These are phyloP conservation scores for Guillardia theta DNA, from an alignment of 78 protist genomes.

Conservation along the genomic window DNA sequence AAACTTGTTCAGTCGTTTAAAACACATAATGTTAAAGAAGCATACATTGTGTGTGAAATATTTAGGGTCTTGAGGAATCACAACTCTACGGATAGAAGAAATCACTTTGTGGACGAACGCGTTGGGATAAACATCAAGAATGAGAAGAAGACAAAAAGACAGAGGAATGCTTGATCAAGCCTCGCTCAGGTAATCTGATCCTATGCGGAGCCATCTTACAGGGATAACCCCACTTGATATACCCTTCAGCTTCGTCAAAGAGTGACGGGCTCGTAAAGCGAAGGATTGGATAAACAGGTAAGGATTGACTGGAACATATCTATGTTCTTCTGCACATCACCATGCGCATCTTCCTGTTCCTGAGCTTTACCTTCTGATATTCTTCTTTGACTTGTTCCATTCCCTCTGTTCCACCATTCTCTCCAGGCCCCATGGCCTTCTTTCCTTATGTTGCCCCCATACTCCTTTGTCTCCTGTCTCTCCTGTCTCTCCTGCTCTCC, in stretches of 20 bases:
- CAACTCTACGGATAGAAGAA: too few species aligned
- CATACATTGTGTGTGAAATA: not conserved
- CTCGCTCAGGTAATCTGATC: too few species aligned
- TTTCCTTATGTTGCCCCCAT: not conserved
- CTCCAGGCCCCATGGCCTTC: not conserved
- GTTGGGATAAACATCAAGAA: too few species aligned
- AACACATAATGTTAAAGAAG: not conserved
- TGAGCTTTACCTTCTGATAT: not conserved
- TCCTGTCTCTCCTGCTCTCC: not conserved
- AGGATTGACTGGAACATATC: too few species aligned
- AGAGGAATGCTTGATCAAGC: too few species aligned
- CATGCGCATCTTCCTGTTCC: not conserved
- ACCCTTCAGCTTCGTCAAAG: not conserved
- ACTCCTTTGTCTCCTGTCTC: not conserved
- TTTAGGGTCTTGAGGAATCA: too few species aligned
- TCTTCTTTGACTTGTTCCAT: not conserved
- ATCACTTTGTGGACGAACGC: too few species aligned
- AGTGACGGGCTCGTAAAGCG: too few species aligned
- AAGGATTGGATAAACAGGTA: too few species aligned
- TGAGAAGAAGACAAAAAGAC: too few species aligned
- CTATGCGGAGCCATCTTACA: not conserved
- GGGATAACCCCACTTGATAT: not conserved
- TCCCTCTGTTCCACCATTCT: not conserved
- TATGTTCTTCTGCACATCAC: not conserved
- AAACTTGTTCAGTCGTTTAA: not conserved